Evolutionary conservation across 495 filamentous ascomycete genomes (phyloP), one percentile per base, ranked within the genome.

Genomic region (Rhypophila decipiens): DNA sequence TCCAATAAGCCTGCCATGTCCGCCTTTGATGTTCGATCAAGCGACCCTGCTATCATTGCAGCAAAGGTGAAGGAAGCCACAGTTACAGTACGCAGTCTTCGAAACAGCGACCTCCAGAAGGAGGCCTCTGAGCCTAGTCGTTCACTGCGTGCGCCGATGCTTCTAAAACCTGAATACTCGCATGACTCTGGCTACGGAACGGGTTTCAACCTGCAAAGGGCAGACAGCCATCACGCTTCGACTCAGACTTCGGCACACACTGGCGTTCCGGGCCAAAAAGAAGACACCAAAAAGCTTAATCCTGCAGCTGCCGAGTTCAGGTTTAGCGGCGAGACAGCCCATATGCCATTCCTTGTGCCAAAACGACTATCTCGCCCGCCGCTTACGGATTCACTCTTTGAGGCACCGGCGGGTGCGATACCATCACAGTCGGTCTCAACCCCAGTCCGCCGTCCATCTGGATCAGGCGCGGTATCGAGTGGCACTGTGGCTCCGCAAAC

Each of bases 261-360:
- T 40, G 40, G 47, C 23, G 19, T 15, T 7, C 42, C 24, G 17
- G 13, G 27, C 18, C 18, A 17, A 24, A 42, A 24, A 21, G 19
- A 19, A 24, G 38, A 44, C 7, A 43, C 42, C 11, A 58, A 57
- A 38, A 52, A 38, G 27, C 39, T 65, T 31, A 63, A 65, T 27
- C 62, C 62, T 27, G 44, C 57, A 11, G 57, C 62, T 2, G 52
- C 52, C n/a, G 57, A 65, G 43, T 65, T 65, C 42, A 59, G 46
- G 43, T 52, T 53, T 8, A 39, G 31, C 3, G 24, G n/a, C 4
- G 24, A 23, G 2, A 40, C n/a, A 13, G 38, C 47, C 0, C 12
- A 20, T 13, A n/a, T 51, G 10, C 38, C 45, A 7, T 24, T 38
- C 4, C 22, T 51, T 1, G 45, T 53, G 1, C 58, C 56, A 4